Base-by-base conservation (phyloP, 139 green algal species). In the Chlorella sp. region DNA sequence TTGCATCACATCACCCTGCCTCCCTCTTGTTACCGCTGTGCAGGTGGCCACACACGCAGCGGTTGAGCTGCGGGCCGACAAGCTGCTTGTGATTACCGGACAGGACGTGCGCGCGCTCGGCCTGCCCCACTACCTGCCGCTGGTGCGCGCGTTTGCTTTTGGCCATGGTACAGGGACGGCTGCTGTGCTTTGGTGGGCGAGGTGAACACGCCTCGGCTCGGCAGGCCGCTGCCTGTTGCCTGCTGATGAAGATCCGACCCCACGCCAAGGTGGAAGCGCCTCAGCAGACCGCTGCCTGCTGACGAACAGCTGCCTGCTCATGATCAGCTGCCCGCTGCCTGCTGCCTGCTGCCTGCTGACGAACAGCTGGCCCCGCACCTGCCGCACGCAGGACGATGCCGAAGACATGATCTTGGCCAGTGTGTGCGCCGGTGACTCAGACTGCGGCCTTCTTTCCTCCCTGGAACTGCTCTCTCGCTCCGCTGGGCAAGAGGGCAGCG, bases 21-120 rank as follows among this genome's bases (percentile, higher is more conserved):
- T 65, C 22, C 7, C 56, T 65, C 22, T 24, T 65, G 26, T 20
- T 65, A 3, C 26, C 22, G 7, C n/a, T 0, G 3, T 32, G 81
- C 81, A 86, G 81, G 72, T 94, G 20, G 91, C 90, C 74, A 89
- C 86, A 17, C 90, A 93, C 58, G 90, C 91, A 0, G 90, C 91
- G 3, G 85, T 93, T n/a, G 90, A 91, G 85, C 90, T 99, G 40
- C 80, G 83, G 4, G 97, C 97, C 6, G 96, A 99, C 88, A 99
- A 99, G 93, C 84, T 99, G 36, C 92, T 99, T 80, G 95, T 89
- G 88, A 67, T 98, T 58, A 96, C 95, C 43, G 82, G 93, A 32
- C 84, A 94, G 20, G 93, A 94, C 40, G 90, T 96, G 40, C 80
- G 86, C 13, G 36, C 73, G 34, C 74, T 96, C 38, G 26, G 77